A percentile compares a stretch with the other conserved stretches of the same genome.
These are phyloP conservation scores for Aristolochia californica DNA, from an alignment of 164 flowering plant species.

Conservation along the genomic window DNA sequence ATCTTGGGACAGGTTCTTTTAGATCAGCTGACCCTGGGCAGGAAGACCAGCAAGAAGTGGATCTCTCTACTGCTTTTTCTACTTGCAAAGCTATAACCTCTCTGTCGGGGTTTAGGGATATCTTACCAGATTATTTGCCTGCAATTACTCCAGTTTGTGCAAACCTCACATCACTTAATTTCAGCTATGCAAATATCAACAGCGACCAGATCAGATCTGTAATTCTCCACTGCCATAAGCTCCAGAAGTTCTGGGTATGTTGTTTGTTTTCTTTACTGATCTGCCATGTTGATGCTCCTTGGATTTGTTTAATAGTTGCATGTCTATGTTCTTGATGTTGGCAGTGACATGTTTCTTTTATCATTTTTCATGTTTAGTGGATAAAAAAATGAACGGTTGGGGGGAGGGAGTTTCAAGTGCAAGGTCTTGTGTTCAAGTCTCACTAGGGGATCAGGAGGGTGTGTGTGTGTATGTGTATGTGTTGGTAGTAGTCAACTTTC, in stretches of 20 bases:
- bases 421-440: too few relatives aligned
- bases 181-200: conserved; percentile 67
- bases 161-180: conserved; percentile 65
- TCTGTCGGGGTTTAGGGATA: conserved; percentile 77
- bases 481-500: too few relatives aligned
- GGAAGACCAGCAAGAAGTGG: conserved; percentile 39
- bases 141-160: conserved; percentile 61
- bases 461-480: too few relatives aligned
- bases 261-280: neutral
- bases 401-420: too few relatives aligned
- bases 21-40: conserved; percentile 22
- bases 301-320: too few relatives aligned
- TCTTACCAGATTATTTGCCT: conserved; percentile 41
- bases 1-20: conserved; percentile 84
- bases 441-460: too few relatives aligned
- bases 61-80: conserved; percentile 48
- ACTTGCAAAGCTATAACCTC: conserved; percentile 54
- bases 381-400: too few relatives aligned
- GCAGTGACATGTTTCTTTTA: neutral
- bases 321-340: neutral
- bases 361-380: neutral
- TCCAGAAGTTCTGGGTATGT: conserved; percentile 73
- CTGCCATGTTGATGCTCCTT: too few relatives aligned
- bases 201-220: conserved; percentile 52
- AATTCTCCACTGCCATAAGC: conserved; percentile 56